These are phyloP conservation scores for Limnomonas spitsbergensis DNA, from an alignment of 139 green algal species.

Conservation along the genomic window DNA sequence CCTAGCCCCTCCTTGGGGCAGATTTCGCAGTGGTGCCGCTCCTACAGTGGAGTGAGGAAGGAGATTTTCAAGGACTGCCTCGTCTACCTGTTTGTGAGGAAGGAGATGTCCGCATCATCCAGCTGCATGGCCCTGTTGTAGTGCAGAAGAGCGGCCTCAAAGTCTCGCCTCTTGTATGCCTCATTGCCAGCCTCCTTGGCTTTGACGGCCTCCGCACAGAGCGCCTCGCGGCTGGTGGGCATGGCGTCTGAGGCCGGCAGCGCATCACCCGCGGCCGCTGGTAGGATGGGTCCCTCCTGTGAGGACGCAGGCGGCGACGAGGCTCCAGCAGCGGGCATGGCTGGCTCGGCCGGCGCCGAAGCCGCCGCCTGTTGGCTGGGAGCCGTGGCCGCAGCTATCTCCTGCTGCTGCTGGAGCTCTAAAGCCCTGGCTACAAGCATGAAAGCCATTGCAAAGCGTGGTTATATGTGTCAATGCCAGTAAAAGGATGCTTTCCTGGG, in stretches of 20 bases:
- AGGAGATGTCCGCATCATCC: conserved; percentile 87
- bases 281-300: background rate
- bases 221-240: too few relatives aligned
- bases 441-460: background rate
- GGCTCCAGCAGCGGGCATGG: background rate
- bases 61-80: too few relatives aligned
- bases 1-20: too few relatives aligned
- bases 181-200: conserved; percentile 91
- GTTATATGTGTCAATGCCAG: background rate
- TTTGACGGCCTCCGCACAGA: conserved; percentile 46
- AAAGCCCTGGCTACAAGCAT: background rate
- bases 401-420: background rate
- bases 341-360: background rate
- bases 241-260: too few relatives aligned
- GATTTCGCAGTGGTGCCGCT: too few relatives aligned
- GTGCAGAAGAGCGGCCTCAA: conserved; percentile 39
- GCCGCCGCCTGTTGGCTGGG: background rate
- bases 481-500: background rate
- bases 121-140: conserved; percentile 89
- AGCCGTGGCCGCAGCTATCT: background rate
- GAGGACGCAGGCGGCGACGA: background rate
- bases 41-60: too few relatives aligned
- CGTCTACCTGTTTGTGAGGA: conserved; percentile 91
- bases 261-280: conserved; percentile 24
- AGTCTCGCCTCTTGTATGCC: conserved; percentile 85